Percentiles rank a stretch among this genome's conserved stretches.
These are phyloP conservation scores for Boletus vermiculosoides DNA, from an alignment of 768 basidiomycete species.

Conservation along the genomic window DNA sequence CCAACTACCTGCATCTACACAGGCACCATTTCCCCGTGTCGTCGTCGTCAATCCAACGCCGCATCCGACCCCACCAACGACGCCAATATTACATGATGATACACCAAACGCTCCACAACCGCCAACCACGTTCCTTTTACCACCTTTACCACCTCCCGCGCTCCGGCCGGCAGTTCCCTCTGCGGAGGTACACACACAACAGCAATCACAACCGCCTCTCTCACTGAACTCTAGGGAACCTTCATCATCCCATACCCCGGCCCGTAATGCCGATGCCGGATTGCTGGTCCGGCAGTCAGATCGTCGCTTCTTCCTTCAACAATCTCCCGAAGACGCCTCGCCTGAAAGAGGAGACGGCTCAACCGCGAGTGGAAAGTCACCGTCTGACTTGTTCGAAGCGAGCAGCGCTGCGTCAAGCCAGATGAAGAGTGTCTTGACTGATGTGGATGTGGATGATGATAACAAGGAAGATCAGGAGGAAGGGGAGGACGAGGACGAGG, in stretches of 20 bases:
- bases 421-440: constrained; percentile 22
- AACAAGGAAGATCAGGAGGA: constrained; percentile 17
- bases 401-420: constrained; percentile 38
- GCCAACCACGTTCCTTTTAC: constrained; percentile 29
- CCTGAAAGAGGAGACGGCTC: constrained; percentile 35
- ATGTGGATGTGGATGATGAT: constrained; percentile 18
- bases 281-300: constrained; percentile 38
- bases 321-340: constrained; percentile 41
- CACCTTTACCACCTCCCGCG: constrained; percentile 29
- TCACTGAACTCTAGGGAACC: constrained; percentile 4
- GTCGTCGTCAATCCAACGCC: constrained; percentile 77
- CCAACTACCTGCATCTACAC: constrained; percentile 24
- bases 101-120: constrained; percentile 24
- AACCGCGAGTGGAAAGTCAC: constrained; percentile 34
- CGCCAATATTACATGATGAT: constrained; percentile 45
- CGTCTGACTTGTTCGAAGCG: constrained; percentile 34
- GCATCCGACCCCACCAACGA: constrained; percentile 74
- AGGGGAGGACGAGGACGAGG: constrained; percentile 13
- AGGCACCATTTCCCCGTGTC: constrained; percentile 48
- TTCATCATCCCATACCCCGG: constrained; percentile 2
- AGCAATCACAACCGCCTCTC: constrained; percentile 23
- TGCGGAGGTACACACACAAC: background rate
- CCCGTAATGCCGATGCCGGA: constrained; percentile 20
- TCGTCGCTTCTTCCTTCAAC: constrained; percentile 45
- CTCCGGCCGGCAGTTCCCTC: constrained; percentile 10